Conservation (phyloP, 2,329 filamentous ascomycete species). For the Pseudocercospora vitis region DNA sequence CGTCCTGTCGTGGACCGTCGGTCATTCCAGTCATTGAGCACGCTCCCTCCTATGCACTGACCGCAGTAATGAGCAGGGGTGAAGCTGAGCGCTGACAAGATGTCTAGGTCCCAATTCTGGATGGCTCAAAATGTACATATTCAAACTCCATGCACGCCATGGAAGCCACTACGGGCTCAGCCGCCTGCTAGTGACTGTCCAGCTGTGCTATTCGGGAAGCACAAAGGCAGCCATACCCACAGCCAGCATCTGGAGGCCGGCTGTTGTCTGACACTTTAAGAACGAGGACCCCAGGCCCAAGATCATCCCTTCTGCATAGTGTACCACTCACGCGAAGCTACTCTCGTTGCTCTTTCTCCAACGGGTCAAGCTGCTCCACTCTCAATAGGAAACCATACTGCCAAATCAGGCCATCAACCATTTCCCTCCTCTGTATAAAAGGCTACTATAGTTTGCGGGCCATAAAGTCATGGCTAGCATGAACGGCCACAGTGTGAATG, state of each 20-base stretch:
- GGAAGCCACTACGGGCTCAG: constrained; percentile 14
- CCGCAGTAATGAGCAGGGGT: neutral
- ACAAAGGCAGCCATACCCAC: constrained; percentile 7
- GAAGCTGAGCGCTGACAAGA: neutral
- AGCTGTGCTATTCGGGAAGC: constrained; percentile 10
- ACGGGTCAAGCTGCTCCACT: no score
- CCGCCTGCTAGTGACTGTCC: constrained; percentile 10
- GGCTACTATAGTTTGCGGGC: no score
- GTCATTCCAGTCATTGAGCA: neutral
- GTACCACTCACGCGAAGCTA: neutral
- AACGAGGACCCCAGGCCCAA: neutral
- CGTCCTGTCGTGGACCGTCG: neutral
- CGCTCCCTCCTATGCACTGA: neutral
- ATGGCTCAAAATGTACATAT: neutral
- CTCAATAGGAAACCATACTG: no score
- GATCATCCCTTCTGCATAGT: neutral
- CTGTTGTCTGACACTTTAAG: neutral
- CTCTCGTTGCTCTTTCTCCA: no score
- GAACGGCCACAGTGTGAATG: constrained; percentile 4
- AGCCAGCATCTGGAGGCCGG: constrained; percentile 10
- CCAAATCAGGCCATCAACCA: no score
- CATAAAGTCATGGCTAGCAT: neutral
- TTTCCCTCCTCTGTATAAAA: neutral
- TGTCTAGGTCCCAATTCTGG: neutral
- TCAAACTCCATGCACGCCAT: constrained; percentile 10